Conservation (phyloP, 176 grass and related monocot species). For the Oryza brachyantha region DNA sequence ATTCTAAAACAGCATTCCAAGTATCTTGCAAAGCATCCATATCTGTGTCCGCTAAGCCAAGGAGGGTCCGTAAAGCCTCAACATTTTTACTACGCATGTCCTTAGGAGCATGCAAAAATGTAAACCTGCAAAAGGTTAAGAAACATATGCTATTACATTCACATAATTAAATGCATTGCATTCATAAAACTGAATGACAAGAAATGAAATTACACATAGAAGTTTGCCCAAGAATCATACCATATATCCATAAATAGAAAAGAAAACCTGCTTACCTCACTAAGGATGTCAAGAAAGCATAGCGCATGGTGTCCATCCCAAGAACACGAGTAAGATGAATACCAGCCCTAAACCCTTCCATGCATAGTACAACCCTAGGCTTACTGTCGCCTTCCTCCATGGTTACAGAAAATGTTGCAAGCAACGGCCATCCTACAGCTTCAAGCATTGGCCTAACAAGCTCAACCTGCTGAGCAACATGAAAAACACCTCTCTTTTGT, state of each 20-base stretch:
- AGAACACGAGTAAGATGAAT: constrained; percentile 99
- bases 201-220: not conserved
- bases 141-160: constrained; percentile 4
- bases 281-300: constrained; percentile 98
- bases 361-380: constrained; percentile 91
- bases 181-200: constrained; percentile 15
- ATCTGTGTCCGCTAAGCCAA: constrained; percentile 88
- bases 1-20: constrained; percentile 99
- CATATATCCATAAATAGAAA: constrained; percentile 16
- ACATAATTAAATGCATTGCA: constrained; percentile 12
- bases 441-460: constrained; percentile 99
- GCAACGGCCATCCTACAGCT: constrained; percentile 96
- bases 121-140: constrained; percentile 74
- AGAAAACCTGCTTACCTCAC: constrained; percentile 51
- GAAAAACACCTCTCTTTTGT: constrained; percentile 78
- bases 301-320: constrained; percentile 98
- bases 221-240: not conserved
- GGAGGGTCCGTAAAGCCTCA: constrained; percentile 85
- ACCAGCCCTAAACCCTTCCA: constrained; percentile 97
- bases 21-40: constrained; percentile 93
- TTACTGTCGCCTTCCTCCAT: constrained; percentile 99
- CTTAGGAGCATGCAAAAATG: constrained; percentile 95
- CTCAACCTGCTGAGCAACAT: constrained; percentile 86
- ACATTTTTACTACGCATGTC: constrained; percentile 99
- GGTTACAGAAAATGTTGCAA: constrained; percentile 98